phyloP scores from a whole-genome alignment of 306 rosid genomes.

The Abrus precatorius region DNA sequence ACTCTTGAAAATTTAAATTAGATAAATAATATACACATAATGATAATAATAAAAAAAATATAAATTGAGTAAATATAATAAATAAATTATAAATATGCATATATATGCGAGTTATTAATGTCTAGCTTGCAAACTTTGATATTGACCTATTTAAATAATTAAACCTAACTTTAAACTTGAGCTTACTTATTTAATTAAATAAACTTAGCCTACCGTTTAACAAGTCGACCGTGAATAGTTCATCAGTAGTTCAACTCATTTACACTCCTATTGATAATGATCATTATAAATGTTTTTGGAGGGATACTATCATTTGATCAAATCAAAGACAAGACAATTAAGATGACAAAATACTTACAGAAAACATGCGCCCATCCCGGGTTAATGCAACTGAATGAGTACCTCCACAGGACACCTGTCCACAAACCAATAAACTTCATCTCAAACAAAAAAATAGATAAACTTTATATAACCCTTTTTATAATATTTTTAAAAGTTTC shows the following conservation, averaged over 20 bases:
- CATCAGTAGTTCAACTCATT: not conserved
- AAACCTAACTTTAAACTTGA: no score
- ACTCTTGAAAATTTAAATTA: no score
- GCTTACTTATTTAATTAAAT: no score
- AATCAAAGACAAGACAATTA: constrained; percentile 23
- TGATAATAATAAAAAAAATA: no score
- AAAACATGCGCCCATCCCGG: constrained; percentile 86
- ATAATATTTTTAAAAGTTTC: not conserved
- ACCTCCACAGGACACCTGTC: constrained; percentile 96
- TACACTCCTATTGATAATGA: not conserved
- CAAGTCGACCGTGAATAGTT: no score
- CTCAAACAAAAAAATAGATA: constrained; percentile 8
- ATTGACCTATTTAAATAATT: no score
- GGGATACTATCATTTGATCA: constrained; percentile 11
- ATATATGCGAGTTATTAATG: no score
- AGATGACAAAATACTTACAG: constrained; percentile 64
- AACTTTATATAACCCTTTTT: not conserved
- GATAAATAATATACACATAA: no score
- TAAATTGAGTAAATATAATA: no score
- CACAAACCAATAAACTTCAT: constrained; percentile 31
- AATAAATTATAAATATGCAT: no score
- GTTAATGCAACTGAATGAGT: constrained; percentile 95
- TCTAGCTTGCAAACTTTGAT: no score
- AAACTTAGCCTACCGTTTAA: no score
- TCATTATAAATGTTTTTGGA: not conserved